Evolutionary conservation across 2,329 filamentous ascomycete species (phyloP).

Genomic region (Blastomyces gilchristii): DNA sequence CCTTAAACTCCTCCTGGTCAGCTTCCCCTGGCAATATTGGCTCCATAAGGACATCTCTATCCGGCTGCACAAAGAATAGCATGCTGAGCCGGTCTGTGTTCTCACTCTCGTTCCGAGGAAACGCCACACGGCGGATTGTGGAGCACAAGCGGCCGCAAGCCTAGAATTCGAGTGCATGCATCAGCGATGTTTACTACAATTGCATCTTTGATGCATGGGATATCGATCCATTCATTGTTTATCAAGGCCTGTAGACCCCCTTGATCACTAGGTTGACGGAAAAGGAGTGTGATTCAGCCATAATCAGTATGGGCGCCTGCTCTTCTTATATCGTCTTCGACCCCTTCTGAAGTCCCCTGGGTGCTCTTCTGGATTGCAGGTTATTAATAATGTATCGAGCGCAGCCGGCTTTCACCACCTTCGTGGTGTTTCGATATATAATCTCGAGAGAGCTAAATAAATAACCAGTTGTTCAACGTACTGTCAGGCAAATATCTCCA

Average conservation of each 20-base stretch:
- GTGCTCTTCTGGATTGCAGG: not conserved
- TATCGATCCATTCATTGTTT: conserved; percentile 50
- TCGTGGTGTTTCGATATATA: not conserved
- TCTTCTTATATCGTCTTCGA: conserved; percentile 55
- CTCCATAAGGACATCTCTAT: not conserved
- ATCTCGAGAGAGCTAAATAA: not conserved
- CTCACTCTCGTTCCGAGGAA: conserved; percentile 1
- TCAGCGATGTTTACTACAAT: conserved; percentile 3
- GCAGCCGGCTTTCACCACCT: not conserved
- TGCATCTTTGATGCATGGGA: conserved; percentile 48
- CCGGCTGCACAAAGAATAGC: conserved; percentile 3
- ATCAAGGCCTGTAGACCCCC: conserved; percentile 74
- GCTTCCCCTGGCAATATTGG: not conserved
- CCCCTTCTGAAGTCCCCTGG: not conserved
- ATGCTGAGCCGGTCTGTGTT: conserved; percentile 1
- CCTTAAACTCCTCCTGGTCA: conserved; percentile 5
- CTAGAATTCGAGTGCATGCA: conserved; percentile 1
- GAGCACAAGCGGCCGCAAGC: conserved; percentile 1
- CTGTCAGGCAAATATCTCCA: not conserved
- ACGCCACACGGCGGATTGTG: not conserved
- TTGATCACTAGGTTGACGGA: conserved; percentile 65
- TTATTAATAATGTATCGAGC: not conserved
- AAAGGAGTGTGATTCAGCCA: conserved; percentile 57
- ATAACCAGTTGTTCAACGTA: not conserved
- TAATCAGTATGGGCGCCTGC: conserved; percentile 91